A percentile compares a stretch with the other conserved stretches of the same genome.
These are phyloP conservation scores for Metschnikowia lachancei DNA, from an alignment of 805 yeast species.

Conservation along the genomic window DNA sequence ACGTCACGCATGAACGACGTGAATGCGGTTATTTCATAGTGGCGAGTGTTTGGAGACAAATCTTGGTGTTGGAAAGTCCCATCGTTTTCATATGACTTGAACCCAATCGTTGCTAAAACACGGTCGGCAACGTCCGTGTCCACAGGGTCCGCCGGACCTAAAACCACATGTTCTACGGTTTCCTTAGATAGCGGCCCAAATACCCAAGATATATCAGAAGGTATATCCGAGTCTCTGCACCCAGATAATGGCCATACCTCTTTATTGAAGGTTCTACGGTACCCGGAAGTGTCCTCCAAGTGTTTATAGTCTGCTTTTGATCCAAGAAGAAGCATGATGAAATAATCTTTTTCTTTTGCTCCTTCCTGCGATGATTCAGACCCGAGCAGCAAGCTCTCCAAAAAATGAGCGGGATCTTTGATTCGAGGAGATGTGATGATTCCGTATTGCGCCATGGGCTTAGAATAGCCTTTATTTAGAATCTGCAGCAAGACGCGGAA, in stretches of 20 bases:
- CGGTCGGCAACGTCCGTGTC: constrained; percentile 20
- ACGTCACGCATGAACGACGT: constrained; percentile 48
- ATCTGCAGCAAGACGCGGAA: constrained; percentile 23
- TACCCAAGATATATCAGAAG: constrained; percentile 19
- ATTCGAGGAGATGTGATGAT: constrained; percentile 44
- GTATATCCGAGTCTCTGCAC: constrained; percentile 28
- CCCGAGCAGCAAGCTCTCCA: constrained; percentile 22
- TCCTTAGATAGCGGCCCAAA: constrained; percentile 21
- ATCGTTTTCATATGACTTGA: constrained; percentile 12
- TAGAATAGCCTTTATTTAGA: constrained; percentile 52
- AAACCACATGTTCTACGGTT: constrained; percentile 19
- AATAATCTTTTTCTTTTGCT: constrained; percentile 12
- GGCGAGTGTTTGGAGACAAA: constrained; percentile 6
- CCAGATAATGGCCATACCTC: constrained; percentile 22
- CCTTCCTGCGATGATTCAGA: no score
- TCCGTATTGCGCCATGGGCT: constrained; percentile 43
- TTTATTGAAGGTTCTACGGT: constrained; percentile 25
- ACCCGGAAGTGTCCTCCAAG: constrained; percentile 23
- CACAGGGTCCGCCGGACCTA: constrained; percentile 20
- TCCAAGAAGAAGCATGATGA: constrained; percentile 29
- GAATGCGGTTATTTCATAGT: constrained; percentile 50
- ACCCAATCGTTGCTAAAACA: constrained; percentile 29
- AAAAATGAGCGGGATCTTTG: constrained; percentile 21
- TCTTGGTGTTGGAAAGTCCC: constrained; percentile 3
- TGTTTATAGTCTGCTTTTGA: constrained; percentile 23